Conservation (phyloP, 1,284 basidiomycete species). For the Ganoderma boninense region DNA sequence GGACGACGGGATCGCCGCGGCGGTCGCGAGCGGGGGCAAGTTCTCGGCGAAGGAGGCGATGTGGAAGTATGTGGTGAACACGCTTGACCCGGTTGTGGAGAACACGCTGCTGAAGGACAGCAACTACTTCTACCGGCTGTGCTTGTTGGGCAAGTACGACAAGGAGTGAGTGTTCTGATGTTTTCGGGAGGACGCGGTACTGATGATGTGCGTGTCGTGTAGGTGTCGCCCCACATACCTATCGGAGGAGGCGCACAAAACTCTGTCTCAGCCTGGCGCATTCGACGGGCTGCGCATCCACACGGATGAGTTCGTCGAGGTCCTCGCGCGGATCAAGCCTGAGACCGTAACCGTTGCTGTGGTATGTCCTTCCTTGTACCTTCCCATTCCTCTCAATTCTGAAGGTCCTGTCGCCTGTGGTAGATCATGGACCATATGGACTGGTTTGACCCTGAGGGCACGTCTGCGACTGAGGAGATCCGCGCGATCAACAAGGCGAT, state of each 20-base stretch:
- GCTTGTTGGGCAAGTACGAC: conserved; percentile 29
- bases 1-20: conserved; percentile 26
- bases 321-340: conserved; percentile 32
- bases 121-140: conserved; percentile 36
- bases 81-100: conserved; percentile 34
- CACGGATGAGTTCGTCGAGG: conserved; percentile 35
- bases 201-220: neutral
- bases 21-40: conserved; percentile 20
- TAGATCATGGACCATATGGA: conserved; percentile 38
- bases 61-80: conserved; percentile 36
- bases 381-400: neutral
- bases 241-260: conserved; percentile 28
- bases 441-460: conserved; percentile 33
- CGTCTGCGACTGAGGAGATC: conserved; percentile 30
- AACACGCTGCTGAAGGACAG: conserved; percentile 29
- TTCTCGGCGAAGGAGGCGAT: conserved; percentile 32
- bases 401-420: neutral
- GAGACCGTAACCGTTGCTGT: conserved; percentile 33
- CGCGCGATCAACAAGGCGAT: conserved; percentile 34
- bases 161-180: conserved; percentile 21
- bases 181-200: neutral
- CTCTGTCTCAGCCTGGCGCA: conserved; percentile 27
- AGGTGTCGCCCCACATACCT: conserved; percentile 33
- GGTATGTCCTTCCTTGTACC: conserved; percentile 13
- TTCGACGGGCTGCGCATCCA: conserved; percentile 34